Base-by-base conservation (phyloP, 1,139 yeast species). In the Debaryomyces sp. region DNA sequence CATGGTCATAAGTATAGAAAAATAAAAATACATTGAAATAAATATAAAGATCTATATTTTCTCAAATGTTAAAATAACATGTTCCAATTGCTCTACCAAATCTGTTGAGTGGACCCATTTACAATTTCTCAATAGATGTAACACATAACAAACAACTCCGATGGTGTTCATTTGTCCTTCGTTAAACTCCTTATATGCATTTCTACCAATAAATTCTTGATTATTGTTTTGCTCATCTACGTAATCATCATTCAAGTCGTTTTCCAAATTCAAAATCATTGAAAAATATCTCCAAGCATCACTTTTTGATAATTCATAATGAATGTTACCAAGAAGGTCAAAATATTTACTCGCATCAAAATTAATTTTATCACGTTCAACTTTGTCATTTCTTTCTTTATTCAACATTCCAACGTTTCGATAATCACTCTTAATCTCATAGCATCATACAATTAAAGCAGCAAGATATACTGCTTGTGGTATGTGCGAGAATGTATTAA, bases 401-500 rank as follows among this genome's bases (percentile, higher is more conserved):
- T 34, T 21, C 18, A n/a, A n/a, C n/a, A 21, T 22, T 12, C 21
- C 35, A 5, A 34, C n/a, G 12, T 8, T 17, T 26, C 34, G 33
- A 17, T 27, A 38, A 26, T 36, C 34, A 37, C 43, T 46, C 43
- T 35, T 39, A 3, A 36, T 35, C 18, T 57, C 59, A 46, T 50
- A 57, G 33, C 52, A 53, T 65, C 66, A 61, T 13, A 62, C 54
- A 10, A 57, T 54, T 18, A 61, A 35, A 1, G 54, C 51, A 1
- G 64, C 52, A 15, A 60, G 36, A 44, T 60, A 59, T 10, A 61
- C 40, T 1, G 58, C 45, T 41, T 52, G 54, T 6, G 64, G 59
- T 1, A 59, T 43, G 50, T 60, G 64, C 1, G 67, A 57, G 9
- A 63, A 54, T 6, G 51, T 49, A 5, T 48, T 41, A 6, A 61